These are phyloP conservation scores for Trichoderma hamatum DNA, from an alignment of 2,329 filamentous ascomycete genomes.

Conservation along the genomic window DNA sequence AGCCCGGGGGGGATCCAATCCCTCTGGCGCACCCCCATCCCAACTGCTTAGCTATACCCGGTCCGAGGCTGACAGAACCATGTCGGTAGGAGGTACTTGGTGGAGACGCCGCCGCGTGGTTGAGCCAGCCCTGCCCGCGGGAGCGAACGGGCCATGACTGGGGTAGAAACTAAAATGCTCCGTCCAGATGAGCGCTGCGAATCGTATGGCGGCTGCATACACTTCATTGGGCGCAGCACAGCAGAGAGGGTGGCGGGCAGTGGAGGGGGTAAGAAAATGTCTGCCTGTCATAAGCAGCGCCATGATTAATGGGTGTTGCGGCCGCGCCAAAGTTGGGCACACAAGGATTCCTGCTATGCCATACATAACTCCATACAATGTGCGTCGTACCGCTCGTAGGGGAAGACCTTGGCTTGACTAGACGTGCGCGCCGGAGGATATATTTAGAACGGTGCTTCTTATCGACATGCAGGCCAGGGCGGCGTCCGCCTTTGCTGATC, in stretches of 20 bases:
- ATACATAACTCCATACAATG: conserved; percentile 5
- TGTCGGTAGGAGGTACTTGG: conserved; percentile 19
- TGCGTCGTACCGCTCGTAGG: conserved; percentile 13
- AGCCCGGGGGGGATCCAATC: conserved; percentile 15
- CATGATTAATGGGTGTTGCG: conserved; percentile 22
- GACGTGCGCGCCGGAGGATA: conserved; percentile 13
- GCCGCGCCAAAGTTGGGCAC: conserved; percentile 24
- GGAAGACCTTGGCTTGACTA: conserved; percentile 3
- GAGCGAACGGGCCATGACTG: conserved; percentile 26
- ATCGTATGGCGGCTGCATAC: conserved; percentile 9
- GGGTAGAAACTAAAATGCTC: conserved; percentile 26
- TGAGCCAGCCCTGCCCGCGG: conserved; percentile 28
- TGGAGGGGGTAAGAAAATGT: conserved; percentile 17
- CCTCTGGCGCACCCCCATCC: conserved; percentile 10
- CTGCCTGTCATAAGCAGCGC: conserved; percentile 21
- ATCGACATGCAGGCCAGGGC: conserved; percentile 13
- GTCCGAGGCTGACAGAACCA: conserved; percentile 28
- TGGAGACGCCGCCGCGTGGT: conserved; percentile 27
- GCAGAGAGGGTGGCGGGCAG: conserved; percentile 3
- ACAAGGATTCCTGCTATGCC: conserved; percentile 20
- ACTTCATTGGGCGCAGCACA: conserved; percentile 23
- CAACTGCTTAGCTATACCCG: conserved; percentile 1
- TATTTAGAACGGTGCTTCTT: conserved; percentile 22
- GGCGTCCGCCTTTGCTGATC: conserved; percentile 9
- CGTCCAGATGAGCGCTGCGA: conserved; percentile 25